A percentile compares a stretch with the other conserved stretches of the same genome.
Conservation (phyloP, 148 eudicot species). For the Rhododendron vialii region DNA sequence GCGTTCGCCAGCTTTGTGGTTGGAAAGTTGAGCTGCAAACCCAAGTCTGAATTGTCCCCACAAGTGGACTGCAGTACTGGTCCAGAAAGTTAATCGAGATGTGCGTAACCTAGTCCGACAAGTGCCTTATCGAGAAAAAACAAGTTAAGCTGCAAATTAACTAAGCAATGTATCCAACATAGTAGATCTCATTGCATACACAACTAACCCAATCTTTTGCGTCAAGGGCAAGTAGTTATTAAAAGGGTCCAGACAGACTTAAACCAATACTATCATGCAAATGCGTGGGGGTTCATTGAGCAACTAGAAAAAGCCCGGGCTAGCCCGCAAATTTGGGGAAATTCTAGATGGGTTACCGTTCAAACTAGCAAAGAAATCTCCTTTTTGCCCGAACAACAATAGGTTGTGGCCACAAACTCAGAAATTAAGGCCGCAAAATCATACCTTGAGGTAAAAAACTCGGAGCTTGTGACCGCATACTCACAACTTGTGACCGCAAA, state of each 20-base stretch:
- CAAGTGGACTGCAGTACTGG: neutral
- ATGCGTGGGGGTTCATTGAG: too few relatives aligned
- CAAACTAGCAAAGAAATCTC: neutral
- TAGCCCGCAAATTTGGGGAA: too few relatives aligned
- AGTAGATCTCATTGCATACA: neutral
- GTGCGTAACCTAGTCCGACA: neutral
- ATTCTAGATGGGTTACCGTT: too few relatives aligned
- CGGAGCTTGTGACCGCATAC: too few relatives aligned
- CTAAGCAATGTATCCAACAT: neutral
- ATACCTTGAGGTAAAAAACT: neutral
- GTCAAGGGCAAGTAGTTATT: neutral
- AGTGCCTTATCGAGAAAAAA: neutral
- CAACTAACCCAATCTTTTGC: neutral
- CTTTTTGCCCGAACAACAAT: neutral
- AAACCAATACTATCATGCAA: neutral
- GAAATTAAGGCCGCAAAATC: neutral
- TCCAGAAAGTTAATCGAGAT: neutral
- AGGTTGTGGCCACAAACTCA: neutral
- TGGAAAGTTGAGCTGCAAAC: neutral
- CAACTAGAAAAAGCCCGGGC: too few relatives aligned
- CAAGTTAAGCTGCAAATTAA: neutral
- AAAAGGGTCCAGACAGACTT: neutral
- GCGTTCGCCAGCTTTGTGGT: neutral
- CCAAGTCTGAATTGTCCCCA: neutral
- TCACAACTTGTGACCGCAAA: too few relatives aligned